Evolutionary conservation across 192 early-diverging fungal species (phyloP).

Genomic region (Paraglomus brasilianum): DNA sequence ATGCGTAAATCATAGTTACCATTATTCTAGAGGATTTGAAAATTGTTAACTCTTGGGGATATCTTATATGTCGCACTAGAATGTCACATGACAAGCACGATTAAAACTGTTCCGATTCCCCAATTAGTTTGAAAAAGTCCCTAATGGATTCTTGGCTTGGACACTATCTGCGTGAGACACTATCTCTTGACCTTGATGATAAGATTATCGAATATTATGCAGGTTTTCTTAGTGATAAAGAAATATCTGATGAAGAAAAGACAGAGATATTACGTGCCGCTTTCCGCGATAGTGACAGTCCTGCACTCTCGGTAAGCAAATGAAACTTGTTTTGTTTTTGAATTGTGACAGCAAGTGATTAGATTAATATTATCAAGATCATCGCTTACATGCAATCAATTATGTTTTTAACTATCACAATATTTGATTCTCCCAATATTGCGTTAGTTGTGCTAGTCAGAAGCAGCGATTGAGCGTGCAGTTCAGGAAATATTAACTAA

Average conservation of each 20-base stretch:
- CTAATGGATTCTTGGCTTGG: too few relatives aligned
- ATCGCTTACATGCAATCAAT: neutral
- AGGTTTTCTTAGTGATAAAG: neutral
- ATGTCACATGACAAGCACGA: too few relatives aligned
- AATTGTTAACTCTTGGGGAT: too few relatives aligned
- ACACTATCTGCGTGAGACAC: too few relatives aligned
- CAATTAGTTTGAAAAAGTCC: too few relatives aligned
- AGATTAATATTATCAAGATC: neutral
- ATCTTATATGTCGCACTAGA: too few relatives aligned
- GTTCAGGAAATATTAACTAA: neutral
- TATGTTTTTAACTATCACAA: neutral
- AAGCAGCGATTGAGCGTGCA: neutral
- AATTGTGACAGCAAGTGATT: neutral
- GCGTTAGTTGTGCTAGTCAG: neutral
- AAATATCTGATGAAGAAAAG: slow-evolving; percentile 4
- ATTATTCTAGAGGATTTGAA: too few relatives aligned
- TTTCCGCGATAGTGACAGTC: slow-evolving; percentile 1
- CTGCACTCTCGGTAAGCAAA: neutral
- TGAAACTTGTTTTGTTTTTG: too few relatives aligned
- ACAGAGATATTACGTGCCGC: neutral
- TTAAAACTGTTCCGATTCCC: too few relatives aligned
- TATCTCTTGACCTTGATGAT: neutral
- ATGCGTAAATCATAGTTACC: too few relatives aligned
- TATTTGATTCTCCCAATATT: too few relatives aligned
- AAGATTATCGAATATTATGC: neutral